A percentile compares a stretch with the other conserved stretches of the same genome.
phyloP scores from a whole-genome alignment of 1,139 yeast species.

The Yamadazyma dushanensis region DNA sequence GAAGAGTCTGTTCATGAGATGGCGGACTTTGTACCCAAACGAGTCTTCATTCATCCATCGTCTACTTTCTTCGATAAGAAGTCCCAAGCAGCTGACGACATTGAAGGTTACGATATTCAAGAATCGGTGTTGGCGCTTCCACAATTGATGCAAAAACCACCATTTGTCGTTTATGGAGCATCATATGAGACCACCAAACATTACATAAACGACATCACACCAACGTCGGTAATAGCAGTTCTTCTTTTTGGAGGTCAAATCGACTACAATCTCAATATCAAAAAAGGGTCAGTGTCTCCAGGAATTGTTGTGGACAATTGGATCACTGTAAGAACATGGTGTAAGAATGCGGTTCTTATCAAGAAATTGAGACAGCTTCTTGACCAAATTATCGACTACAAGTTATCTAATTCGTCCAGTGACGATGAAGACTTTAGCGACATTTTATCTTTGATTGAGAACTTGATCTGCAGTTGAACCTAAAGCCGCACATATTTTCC shows the following conservation, averaged over 20 bases:
- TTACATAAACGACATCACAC: slow-evolving; percentile 75
- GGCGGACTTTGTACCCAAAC: slow-evolving; percentile 8
- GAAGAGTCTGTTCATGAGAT: slow-evolving; percentile 12
- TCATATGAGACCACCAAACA: slow-evolving; percentile 67
- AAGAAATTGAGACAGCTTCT: slow-evolving; percentile 65
- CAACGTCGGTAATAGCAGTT: slow-evolving; percentile 68
- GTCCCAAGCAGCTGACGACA: slow-evolving; percentile 35
- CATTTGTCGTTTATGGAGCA: slow-evolving; percentile 56
- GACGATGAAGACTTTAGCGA: slow-evolving; percentile 4
- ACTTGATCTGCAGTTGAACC: background rate
- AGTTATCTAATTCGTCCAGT: slow-evolving; percentile 20
- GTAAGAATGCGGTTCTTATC: slow-evolving; percentile 85
- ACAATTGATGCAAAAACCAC: slow-evolving; percentile 31
- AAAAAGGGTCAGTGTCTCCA: slow-evolving; percentile 48
- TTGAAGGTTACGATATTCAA: slow-evolving; percentile 20
- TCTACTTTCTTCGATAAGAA: slow-evolving; percentile 15
- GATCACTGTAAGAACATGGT: slow-evolving; percentile 89
- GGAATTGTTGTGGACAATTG: slow-evolving; percentile 74
- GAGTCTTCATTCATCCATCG: slow-evolving; percentile 18
- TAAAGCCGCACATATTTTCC: no score
- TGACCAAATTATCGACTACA: slow-evolving; percentile 65
- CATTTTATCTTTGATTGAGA: slow-evolving; percentile 1
- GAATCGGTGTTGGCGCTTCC: slow-evolving; percentile 33
- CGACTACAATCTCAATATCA: slow-evolving; percentile 58
- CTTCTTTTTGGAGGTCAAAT: slow-evolving; percentile 79